A percentile compares a stretch with the other conserved stretches of the same genome.
phyloP scores from a whole-genome alignment of 371 early-diverging fungal genomes.

The Actinomortierella wolfii region DNA sequence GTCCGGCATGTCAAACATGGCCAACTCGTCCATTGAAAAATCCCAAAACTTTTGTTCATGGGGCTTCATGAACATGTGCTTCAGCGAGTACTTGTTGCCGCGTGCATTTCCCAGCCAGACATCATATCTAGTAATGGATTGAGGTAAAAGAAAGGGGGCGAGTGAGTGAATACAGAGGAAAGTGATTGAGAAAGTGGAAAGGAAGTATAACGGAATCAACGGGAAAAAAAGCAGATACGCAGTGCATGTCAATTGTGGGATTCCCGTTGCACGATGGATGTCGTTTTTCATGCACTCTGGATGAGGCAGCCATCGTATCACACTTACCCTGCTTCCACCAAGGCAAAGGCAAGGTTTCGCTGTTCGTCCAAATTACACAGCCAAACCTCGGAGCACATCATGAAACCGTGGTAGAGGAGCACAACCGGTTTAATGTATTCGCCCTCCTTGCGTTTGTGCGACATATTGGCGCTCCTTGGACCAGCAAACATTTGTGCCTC shows the following conservation, averaged over 20 bases:
- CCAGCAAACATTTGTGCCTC: too few relatives aligned
- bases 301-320: too few relatives aligned
- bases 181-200: neutral
- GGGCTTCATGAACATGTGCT: slow-evolving; percentile 74
- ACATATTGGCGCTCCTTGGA: neutral
- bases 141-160: too few relatives aligned
- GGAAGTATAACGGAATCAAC: neutral
- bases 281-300: too few relatives aligned
- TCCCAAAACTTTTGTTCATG: slow-evolving; percentile 87
- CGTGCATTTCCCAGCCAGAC: slow-evolving; percentile 98
- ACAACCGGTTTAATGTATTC: slow-evolving; percentile 76
- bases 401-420: slow-evolving; percentile 92
- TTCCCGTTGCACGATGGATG: too few relatives aligned
- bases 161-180: too few relatives aligned
- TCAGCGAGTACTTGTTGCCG: slow-evolving; percentile 94
- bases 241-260: neutral
- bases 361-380: slow-evolving; percentile 78
- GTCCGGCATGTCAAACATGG: slow-evolving; percentile 85
- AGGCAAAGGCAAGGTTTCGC: slow-evolving; percentile 70
- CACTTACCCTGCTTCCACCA: slow-evolving; percentile 74
- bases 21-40: slow-evolving; percentile 92
- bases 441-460: slow-evolving; percentile 7
- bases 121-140: slow-evolving; percentile 73
- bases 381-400: slow-evolving; percentile 94
- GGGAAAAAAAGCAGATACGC: neutral